Base-by-base conservation (phyloP, 148 eudicot species). In the Limonium bicolor region DNA sequence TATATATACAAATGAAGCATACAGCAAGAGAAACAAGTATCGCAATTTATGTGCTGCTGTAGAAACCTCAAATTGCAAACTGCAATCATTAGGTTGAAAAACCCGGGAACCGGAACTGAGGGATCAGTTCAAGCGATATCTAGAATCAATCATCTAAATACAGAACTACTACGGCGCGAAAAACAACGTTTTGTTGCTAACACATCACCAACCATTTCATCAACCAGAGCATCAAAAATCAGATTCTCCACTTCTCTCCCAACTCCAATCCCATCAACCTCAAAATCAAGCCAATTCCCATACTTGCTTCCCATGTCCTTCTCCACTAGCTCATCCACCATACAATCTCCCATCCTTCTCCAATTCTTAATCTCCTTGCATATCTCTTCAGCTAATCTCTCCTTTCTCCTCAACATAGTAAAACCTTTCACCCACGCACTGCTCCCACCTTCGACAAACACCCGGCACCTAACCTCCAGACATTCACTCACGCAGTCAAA, bases 281-380 rank as follows among this genome's bases (percentile, higher is more conserved):
- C 80, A 46, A 62, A 81, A 22, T 85, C 90, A n/a, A 76, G 54
- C 99, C 99, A 92, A 60, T 58, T 76, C 37, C 95, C 85, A 36
- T 59, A 49, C 17, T 56, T 56, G 63, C 69, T 74, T 54, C 94
- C 78, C 99, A 92, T 92, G 36, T 92, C 95, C 54, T 71, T 76
- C 60, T 85, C 94, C n/a, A 85, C 83, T 16, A 85, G 76, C 42
- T 85, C 95, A 51, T 92, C 99, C 34, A 92, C 95, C 86, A 67
- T 81, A 46, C 60, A 48, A 19, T 78, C 72, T 41, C 72, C 69
- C 68, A 81, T 60, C 43, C 63, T 59, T 61, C 63, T 66, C 88
- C 85, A 85, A 9, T 56, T 59, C 1, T 67, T 52, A 31, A 85
- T 76, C 53, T 81, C 94, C 58, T 55, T 73, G 51, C 61, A 67